phyloP scores from a whole-genome alignment of 192 early-diverging fungal genomes.

The Rhizophagus prolifer region DNA sequence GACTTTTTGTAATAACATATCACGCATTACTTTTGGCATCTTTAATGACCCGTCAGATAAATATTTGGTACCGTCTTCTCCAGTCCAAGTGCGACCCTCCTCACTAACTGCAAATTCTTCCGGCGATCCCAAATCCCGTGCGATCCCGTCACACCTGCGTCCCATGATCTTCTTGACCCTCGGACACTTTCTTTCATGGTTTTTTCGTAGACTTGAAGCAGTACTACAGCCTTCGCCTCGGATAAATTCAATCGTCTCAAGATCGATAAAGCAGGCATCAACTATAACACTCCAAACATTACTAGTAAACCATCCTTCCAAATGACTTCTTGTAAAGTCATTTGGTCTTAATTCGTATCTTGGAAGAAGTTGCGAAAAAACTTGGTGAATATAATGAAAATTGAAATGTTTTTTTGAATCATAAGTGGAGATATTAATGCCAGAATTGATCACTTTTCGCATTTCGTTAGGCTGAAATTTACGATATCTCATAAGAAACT shows the following conservation, averaged over 20 bases:
- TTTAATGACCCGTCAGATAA: slow-evolving; percentile 20
- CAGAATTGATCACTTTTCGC: slow-evolving; percentile 25
- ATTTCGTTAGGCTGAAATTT: slow-evolving; percentile 27
- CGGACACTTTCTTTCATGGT: slow-evolving; percentile 4
- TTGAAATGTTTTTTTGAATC: slow-evolving; percentile 28
- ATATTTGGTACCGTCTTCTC: slow-evolving; percentile 22
- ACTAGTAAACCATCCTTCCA: slow-evolving; percentile 28
- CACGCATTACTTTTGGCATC: slow-evolving; percentile 24
- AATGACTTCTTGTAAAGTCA: slow-evolving; percentile 18
- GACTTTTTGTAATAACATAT: slow-evolving; percentile 25
- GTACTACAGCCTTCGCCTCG: slow-evolving; percentile 25
- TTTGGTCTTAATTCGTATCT: slow-evolving; percentile 21
- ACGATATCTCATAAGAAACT: slow-evolving; percentile 28
- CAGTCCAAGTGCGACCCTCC: slow-evolving; percentile 5
- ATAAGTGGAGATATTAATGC: slow-evolving; percentile 26
- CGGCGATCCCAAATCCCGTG: slow-evolving; percentile 18
- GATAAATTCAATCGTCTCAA: slow-evolving; percentile 26
- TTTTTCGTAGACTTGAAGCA: slow-evolving; percentile 25
- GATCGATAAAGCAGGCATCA: slow-evolving; percentile 24
- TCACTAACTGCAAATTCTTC: slow-evolving; percentile 30
- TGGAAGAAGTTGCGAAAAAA: slow-evolving; percentile 28
- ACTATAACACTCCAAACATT: slow-evolving; percentile 12
- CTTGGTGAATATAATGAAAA: slow-evolving; percentile 24
- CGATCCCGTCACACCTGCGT: slow-evolving; percentile 26
- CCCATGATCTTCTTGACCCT: slow-evolving; percentile 15